Base-by-base conservation (phyloP, 139 green algal species). In the Diplosphaera chodatii region DNA sequence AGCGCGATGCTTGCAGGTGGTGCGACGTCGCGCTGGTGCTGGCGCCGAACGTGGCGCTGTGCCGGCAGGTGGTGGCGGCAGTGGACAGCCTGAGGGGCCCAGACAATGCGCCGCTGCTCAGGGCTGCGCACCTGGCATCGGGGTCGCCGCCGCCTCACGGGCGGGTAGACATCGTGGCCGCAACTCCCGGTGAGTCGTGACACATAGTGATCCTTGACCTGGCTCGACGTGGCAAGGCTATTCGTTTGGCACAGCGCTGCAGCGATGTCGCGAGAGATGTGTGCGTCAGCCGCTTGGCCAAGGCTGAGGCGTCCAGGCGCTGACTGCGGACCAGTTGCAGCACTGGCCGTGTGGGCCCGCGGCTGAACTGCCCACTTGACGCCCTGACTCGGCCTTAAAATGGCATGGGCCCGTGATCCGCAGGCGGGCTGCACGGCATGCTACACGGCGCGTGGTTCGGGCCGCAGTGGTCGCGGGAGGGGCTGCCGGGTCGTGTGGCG, bases 11-110 rank as follows among this genome's bases (percentile, higher is more conserved):
- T 21, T 32, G 3, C 48, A 59, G 48, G 48, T 59, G 48, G 48
- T 59, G 48, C 48, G 48, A 59, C 48, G 13, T 59, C 13, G 48
- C 73, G 13, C 81, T 98, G 28, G 84, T 98, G 23, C 82, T 98
- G n/a, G 94, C 88, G 76, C 91, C 93, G 68, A 98, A 96, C 72
- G 68, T 74, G 10, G 78, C 88, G 27, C 82, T 98, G 1, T 96
- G 90, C 82, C 72, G 90, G 23, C 93, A 98, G 76, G 55, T 77
- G 64, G 69, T 76, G 30, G 18, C 78, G 67, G 25, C 74, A 70
- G 77, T 74, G 6, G 13, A 73, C 65, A 8, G 68, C 0, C 67
- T 91, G 63, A 70, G 59, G 0, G 65, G 68, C 62, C 23, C 69
- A 0, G 41, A 40, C 25, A 85, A 83, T 1, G 25, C 71, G 32